Base-by-base conservation (phyloP, 768 basidiomycete species). In the Cystofilobasidium capitatum region DNA sequence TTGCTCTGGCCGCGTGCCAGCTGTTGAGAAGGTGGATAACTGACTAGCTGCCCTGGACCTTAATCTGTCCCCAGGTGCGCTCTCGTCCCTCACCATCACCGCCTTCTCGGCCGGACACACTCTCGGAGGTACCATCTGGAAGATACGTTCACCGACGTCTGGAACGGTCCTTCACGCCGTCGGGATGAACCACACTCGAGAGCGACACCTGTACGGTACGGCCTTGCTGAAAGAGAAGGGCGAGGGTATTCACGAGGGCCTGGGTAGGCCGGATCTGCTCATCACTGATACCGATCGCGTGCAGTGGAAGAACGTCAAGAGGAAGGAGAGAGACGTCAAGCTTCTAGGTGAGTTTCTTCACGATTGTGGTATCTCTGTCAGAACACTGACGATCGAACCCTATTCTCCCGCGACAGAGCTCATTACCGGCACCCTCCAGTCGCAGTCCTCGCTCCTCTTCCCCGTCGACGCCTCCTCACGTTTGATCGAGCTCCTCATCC, bases 41-140 rank as follows among this genome's bases (percentile, higher is more conserved):
- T 2, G 13, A 6, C 39, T 26, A 4, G 36, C 8, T 60, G 31
- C 14, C 22, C 58, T 59, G 13, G 36, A 31, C 16, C 22, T 65
- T 40, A 69, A 14, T 40, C 62, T 6, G 65, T 29, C 37, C 77
- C 40, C 74, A 88, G 89, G 91, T 60, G 89, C 91, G 80, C 90
- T 89, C 73, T 88, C 92, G 75, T 90, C 90, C 22, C 79, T 93
- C 73, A 93, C 91, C 1, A 89, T 99, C 70, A 93, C 92, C 22
- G 91, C 96, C 0, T 96, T 92, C 78, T 88, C 89, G 73, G 88
- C 91, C 16, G 96, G 94, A 0, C 93, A 97, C 76, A 90, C 90
- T 0, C 83, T 99, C 20, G 96, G 96, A 69, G 96, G 94, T 51
- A 91, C 93, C 7, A 88, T 99, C 70, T 98, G 92, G 92, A 97